These are phyloP conservation scores for Calonectria naviculata DNA, from an alignment of 2,329 filamentous ascomycete species.

Conservation along the genomic window DNA sequence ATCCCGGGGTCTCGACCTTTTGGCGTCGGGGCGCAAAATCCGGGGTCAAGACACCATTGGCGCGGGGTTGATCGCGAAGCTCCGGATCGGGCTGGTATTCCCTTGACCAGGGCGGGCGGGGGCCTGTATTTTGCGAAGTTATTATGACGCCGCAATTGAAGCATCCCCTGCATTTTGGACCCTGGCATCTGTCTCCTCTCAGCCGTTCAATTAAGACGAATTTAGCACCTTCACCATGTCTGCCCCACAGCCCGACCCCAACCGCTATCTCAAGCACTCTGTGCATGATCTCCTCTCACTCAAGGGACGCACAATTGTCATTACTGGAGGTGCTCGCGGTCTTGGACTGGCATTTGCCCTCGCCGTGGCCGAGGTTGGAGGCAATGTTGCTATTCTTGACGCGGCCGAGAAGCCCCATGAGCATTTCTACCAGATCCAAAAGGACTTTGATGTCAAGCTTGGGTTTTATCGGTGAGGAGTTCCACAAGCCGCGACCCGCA, in stretches of 20 bases:
- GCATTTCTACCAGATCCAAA: slow-evolving; percentile 26
- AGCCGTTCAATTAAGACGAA: not conserved
- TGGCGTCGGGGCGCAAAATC: slow-evolving; percentile 20
- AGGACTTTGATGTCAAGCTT: slow-evolving; percentile 18
- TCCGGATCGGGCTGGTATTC: not conserved
- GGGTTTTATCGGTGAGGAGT: slow-evolving; percentile 19
- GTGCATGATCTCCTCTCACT: slow-evolving; percentile 26
- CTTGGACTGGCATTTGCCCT: slow-evolving; percentile 27
- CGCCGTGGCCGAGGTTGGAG: slow-evolving; percentile 23
- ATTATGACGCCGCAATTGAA: slow-evolving; percentile 12
- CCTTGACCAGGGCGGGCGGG: not conserved
- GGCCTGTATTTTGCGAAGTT: not conserved
- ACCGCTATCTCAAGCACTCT: slow-evolving; percentile 21
- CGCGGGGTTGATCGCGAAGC: not conserved
- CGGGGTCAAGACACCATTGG: slow-evolving; percentile 7
- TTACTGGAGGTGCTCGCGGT: slow-evolving; percentile 24
- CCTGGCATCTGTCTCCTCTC: not conserved
- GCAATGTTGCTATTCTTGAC: slow-evolving; percentile 27
- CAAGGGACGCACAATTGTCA: slow-evolving; percentile 23
- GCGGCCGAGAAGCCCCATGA: slow-evolving; percentile 30
- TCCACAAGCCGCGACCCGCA: not conserved
- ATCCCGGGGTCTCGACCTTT: slow-evolving; percentile 4
- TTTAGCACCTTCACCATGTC: slow-evolving; percentile 4
- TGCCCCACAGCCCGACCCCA: slow-evolving; percentile 8
- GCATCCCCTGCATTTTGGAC: not conserved